These are phyloP conservation scores for Hirschioporus abietinus DNA, from an alignment of 768 basidiomycete species.

Conservation along the genomic window DNA sequence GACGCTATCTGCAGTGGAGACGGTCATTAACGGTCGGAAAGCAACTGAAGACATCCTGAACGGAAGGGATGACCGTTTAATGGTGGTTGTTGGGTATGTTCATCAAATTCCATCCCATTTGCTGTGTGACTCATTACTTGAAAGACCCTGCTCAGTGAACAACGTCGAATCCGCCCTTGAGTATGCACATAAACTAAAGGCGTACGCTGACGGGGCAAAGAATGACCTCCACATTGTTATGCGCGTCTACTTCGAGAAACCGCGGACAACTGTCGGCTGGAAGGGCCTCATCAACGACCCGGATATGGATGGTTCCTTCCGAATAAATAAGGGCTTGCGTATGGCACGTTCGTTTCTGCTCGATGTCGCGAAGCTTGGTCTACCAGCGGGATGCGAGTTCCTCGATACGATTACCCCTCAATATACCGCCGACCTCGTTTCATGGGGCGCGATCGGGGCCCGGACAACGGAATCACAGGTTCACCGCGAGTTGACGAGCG, in stretches of 20 bases:
- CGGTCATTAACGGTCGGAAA: constrained; percentile 80
- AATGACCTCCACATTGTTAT: constrained; percentile 93
- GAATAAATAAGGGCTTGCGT: constrained; percentile 94
- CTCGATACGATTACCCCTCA: constrained; percentile 75
- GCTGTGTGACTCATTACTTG: background rate
- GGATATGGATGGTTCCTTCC: constrained; percentile 87
- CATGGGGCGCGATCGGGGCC: constrained; percentile 96
- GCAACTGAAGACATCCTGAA: constrained; percentile 73
- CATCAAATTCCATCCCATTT: background rate
- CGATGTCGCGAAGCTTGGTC: constrained; percentile 83
- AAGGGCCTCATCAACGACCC: constrained; percentile 99
- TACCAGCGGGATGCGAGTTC: constrained; percentile 97
- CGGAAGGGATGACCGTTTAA: constrained; percentile 86
- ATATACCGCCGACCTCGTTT: constrained; percentile 89
- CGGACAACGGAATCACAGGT: constrained; percentile 92
- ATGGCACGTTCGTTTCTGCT: constrained; percentile 82
- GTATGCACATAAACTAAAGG: constrained; percentile 75
- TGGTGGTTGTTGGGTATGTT: constrained; percentile 85
- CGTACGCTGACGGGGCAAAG: constrained; percentile 73
- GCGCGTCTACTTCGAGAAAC: constrained; percentile 99
- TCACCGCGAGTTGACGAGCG: constrained; percentile 82
- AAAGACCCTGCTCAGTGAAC: constrained; percentile 92
- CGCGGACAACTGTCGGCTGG: constrained; percentile 96
- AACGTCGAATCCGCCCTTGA: constrained; percentile 80
- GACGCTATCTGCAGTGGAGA: constrained; percentile 76